These are phyloP conservation scores for Bretschneidera sinensis DNA, from an alignment of 345 rosid genomes.

Conservation along the genomic window DNA sequence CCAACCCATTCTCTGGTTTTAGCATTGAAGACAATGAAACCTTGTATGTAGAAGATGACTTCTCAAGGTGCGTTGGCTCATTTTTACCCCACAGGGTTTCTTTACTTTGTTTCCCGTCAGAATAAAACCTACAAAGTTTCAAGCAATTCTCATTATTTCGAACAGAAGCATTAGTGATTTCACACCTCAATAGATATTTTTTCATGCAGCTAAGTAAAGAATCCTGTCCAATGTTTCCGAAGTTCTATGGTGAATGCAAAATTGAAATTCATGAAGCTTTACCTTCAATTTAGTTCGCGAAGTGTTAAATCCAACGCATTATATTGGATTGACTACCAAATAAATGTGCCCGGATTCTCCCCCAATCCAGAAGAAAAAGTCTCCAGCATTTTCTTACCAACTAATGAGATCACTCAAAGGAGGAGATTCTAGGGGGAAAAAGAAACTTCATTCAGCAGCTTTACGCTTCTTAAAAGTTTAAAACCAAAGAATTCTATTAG, in stretches of 20 bases:
- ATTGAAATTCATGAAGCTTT: not conserved
- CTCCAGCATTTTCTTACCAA: not conserved
- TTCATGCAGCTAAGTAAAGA: not conserved
- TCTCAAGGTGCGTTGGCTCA: conserved; percentile 38
- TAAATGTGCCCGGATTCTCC: not conserved
- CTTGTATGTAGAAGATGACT: conserved; percentile 38
- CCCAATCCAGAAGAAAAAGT: too few relatives aligned
- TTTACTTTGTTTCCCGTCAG: conserved; percentile 48
- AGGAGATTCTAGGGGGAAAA: not conserved
- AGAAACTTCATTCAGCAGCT: too few relatives aligned
- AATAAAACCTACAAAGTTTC: conserved; percentile 53
- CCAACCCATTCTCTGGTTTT: conserved; percentile 42
- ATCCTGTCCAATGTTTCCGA: not conserved
- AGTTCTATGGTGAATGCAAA: not conserved
- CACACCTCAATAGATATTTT: not conserved
- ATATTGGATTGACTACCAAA: not conserved
- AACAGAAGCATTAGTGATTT: not conserved
- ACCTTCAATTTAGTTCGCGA: not conserved
- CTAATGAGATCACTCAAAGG: not conserved
- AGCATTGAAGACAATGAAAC: conserved; percentile 46
- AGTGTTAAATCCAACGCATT: not conserved
- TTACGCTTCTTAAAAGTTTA: too few relatives aligned
- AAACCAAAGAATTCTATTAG: too few relatives aligned
- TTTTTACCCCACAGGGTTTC: conserved; percentile 41
- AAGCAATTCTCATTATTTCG: not conserved